Evolutionary conservation across 148 eudicot genomes (phyloP).

Genomic region (Rheum nobile): DNA sequence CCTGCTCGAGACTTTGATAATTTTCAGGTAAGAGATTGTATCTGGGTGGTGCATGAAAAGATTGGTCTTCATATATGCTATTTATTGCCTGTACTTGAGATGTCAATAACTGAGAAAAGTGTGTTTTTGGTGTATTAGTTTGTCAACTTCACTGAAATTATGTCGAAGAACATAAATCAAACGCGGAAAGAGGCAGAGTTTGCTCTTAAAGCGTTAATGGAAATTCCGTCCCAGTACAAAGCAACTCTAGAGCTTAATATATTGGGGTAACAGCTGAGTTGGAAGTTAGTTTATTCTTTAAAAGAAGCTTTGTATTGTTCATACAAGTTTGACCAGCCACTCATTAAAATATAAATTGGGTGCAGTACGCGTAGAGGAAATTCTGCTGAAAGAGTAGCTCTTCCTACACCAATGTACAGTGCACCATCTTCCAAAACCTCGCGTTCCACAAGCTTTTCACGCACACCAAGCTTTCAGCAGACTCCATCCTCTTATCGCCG

Average conservation of each 20-base stretch:
- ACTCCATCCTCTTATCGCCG: conserved; percentile 28
- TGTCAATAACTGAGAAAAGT: background rate
- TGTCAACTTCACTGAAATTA: conserved; percentile 87
- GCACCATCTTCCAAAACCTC: conserved; percentile 33
- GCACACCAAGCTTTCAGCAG: conserved; percentile 32
- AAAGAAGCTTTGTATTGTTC: background rate
- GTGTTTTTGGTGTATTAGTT: conserved; percentile 32
- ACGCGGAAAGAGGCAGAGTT: conserved; percentile 83
- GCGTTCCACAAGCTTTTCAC: conserved; percentile 34
- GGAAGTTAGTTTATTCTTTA: background rate
- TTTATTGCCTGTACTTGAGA: conserved; percentile 1
- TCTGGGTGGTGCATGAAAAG: background rate
- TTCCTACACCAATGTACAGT: conserved; percentile 62
- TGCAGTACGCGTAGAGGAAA: conserved; percentile 53
- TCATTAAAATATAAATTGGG: conserved; percentile 10
- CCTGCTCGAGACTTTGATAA: conserved; percentile 91
- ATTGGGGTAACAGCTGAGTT: conserved; percentile 44
- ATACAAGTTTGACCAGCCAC: background rate
- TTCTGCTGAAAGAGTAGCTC: conserved; percentile 50
- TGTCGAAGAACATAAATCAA: conserved; percentile 59
- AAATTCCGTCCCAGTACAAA: conserved; percentile 85
- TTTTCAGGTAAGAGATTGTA: conserved; percentile 54
- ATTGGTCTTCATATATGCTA: background rate
- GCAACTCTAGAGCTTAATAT: conserved; percentile 74
- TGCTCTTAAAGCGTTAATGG: conserved; percentile 88